A percentile compares a stretch with the other conserved stretches of the same genome.
These are phyloP conservation scores for Moesziomyces aphidis DNA, from an alignment of 1,284 basidiomycete species.

Conservation along the genomic window DNA sequence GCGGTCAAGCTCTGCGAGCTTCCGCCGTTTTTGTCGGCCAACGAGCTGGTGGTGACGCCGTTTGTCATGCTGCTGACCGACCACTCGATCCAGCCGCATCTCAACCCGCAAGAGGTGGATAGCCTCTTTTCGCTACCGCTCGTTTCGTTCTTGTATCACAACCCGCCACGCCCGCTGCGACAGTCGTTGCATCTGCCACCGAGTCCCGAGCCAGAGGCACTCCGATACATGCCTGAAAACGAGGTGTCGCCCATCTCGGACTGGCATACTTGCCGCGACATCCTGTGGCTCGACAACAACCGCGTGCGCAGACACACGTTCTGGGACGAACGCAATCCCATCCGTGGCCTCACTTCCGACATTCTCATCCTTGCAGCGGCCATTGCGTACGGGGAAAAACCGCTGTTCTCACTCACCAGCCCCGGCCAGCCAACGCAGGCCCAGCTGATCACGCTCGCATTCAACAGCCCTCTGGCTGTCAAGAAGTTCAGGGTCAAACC, in stretches of 20 bases:
- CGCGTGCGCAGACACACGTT: constrained; percentile 59
- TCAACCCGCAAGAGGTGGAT: constrained; percentile 60
- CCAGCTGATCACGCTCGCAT: constrained; percentile 53
- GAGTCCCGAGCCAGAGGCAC: constrained; percentile 29
- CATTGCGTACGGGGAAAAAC: constrained; percentile 46
- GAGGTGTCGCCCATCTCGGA: constrained; percentile 56
- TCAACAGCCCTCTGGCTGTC: constrained; percentile 51
- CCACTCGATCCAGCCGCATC: constrained; percentile 34
- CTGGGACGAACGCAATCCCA: constrained; percentile 62
- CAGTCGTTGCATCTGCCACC: constrained; percentile 33
- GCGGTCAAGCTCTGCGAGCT: constrained; percentile 58
- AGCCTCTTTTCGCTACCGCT: constrained; percentile 58
- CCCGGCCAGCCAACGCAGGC: constrained; percentile 48
- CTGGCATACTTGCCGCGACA: constrained; percentile 64
- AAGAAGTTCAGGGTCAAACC: constrained; percentile 57
- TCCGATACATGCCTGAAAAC: constrained; percentile 42
- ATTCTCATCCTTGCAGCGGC: constrained; percentile 59
- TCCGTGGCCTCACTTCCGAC: constrained; percentile 60
- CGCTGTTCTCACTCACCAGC: constrained; percentile 31
- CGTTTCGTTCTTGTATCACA: constrained; percentile 57
- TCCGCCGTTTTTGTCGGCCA: constrained; percentile 60
- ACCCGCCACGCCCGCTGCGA: constrained; percentile 36
- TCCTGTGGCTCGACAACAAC: constrained; percentile 55
- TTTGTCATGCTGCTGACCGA: constrained; percentile 59
- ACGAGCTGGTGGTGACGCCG: constrained; percentile 65